These are phyloP conservation scores for Zygosaccharomyces bailii DNA, from an alignment of 805 yeast genomes.

Conservation along the genomic window DNA sequence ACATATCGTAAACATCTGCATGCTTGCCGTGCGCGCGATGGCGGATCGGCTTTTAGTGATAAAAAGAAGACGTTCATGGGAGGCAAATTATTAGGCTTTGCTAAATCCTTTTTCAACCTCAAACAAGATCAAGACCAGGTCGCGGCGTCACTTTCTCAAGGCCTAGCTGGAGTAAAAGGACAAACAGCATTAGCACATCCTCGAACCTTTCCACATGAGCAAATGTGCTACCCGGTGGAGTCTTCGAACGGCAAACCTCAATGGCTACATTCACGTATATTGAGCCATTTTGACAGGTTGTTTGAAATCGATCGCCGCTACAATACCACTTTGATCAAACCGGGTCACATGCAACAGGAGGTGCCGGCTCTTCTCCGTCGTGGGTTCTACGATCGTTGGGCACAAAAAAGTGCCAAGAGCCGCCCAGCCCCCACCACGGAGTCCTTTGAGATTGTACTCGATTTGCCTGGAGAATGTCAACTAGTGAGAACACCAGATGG, in stretches of 20 bases:
- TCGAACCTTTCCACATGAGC: not conserved
- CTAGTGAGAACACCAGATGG: constrained; percentile 10
- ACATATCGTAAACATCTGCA: constrained; percentile 17
- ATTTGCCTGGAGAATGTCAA: constrained; percentile 19
- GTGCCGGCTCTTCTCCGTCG: constrained; percentile 33
- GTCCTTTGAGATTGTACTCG: constrained; percentile 31
- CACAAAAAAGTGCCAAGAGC: constrained; percentile 17
- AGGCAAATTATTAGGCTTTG: constrained; percentile 11
- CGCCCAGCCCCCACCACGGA: constrained; percentile 25
- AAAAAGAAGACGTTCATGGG: constrained; percentile 6
- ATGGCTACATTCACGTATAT: constrained; percentile 39
- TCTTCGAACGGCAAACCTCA: constrained; percentile 1
- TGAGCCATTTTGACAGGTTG: constrained; percentile 38
- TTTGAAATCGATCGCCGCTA: constrained; percentile 46
- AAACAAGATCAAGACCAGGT: constrained; percentile 1
- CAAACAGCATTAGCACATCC: not conserved
- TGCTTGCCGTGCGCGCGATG: constrained; percentile 12
- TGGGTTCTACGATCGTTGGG: constrained; percentile 36
- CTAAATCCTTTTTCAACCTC: constrained; percentile 17
- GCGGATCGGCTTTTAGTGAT: constrained; percentile 5
- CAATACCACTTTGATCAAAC: constrained; percentile 41
- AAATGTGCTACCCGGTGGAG: constrained; percentile 3
- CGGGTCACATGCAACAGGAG: constrained; percentile 33
- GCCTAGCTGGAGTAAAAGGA: constrained; percentile 12
- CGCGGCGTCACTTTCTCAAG: constrained; percentile 14